Conservation (phyloP, 2,329 filamentous ascomycete genomes). For the Fusarium siculi region DNA sequence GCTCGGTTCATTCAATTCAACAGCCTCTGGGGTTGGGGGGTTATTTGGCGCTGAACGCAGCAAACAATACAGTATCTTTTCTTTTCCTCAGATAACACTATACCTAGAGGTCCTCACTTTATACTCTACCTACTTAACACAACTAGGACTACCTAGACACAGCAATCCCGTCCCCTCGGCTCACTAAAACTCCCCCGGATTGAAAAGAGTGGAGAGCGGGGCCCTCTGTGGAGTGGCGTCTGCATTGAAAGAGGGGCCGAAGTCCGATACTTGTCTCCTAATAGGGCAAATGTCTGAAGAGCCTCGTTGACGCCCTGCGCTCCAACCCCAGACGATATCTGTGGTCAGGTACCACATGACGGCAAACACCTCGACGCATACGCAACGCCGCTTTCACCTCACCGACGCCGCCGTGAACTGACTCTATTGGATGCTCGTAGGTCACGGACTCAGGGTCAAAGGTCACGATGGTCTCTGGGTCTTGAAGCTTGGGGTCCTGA, state of each 20-base stretch:
- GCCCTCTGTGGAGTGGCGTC: constrained; percentile 14
- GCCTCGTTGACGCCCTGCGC: constrained; percentile 19
- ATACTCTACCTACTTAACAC: neutral
- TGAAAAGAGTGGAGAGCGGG: constrained; percentile 32
- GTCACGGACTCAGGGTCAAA: constrained; percentile 39
- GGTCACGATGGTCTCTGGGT: constrained; percentile 37
- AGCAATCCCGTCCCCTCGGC: neutral
- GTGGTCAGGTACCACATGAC: constrained; percentile 37
- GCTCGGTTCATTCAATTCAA: neutral
- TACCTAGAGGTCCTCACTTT: neutral
- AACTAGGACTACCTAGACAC: neutral
- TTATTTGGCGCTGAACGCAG: neutral
- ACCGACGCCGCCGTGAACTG: constrained; percentile 40
- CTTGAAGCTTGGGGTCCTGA: neutral
- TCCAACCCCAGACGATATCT: constrained; percentile 38
- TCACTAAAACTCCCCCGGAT: constrained; percentile 32
- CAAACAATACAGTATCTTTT: neutral
- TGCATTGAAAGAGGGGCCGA: constrained; percentile 8
- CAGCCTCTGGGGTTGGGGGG: too few species aligned
- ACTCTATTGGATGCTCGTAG: constrained; percentile 30
- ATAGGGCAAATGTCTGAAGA: constrained; percentile 26
- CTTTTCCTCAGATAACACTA: neutral
- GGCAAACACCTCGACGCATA: constrained; percentile 25
- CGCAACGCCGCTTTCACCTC: constrained; percentile 36
- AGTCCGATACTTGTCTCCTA: constrained; percentile 12